Evolutionary conservation across 2,329 filamentous ascomycete genomes (phyloP), one percentile per base, ranked within the genome.

Genomic region (Colletotrichum eleusines): DNA sequence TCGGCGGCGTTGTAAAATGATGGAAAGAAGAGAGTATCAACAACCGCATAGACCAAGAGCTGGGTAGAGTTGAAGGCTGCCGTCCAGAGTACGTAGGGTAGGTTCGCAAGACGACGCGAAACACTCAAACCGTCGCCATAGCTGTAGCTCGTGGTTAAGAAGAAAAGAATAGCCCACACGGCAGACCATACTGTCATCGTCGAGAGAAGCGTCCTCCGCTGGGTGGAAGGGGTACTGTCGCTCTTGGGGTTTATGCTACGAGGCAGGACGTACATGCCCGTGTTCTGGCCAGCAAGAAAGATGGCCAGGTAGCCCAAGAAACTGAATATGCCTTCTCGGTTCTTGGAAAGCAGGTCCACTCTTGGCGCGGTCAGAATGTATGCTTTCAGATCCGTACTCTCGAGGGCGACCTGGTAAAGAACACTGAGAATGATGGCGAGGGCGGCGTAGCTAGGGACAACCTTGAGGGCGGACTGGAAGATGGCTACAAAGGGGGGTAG

Each of bases 241-340:
- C 81, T 82, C 73, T 81, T 83, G 70, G 81, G 76, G 73, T 78
- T 82, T 76, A 86, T 77, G 77, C 80, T 82, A 70, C 90, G 80
- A 3, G 94, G 93, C 46, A 98, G 88, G 69, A 96, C 88, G 72
- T 91, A 89, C 81, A 95, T 90, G 60, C 96, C 96, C 23, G 91
- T 89, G 50, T 93, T 92, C 78, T 97, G 94, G 4, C 96, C 96
- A 0, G 93, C 90, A 48, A 99, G 89, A 80, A 98, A 99, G 70
- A 99, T 98, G 57, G 95, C 92, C 55, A 99, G 87, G 78, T 99
- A 99, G 5, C 96, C 96, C 60, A 93, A 82, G 80, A 98, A 97
- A 64, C 94, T 97, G 80, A 95, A 97, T n/a, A 99, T 87, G 0
- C 96, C 96, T 80, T 99, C 96, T 33, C 95, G 89, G 78, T 99